These are phyloP conservation scores for Adiantum capillusveneris DNA, from an alignment of 75 land plant genomes.

Conservation along the genomic window DNA sequence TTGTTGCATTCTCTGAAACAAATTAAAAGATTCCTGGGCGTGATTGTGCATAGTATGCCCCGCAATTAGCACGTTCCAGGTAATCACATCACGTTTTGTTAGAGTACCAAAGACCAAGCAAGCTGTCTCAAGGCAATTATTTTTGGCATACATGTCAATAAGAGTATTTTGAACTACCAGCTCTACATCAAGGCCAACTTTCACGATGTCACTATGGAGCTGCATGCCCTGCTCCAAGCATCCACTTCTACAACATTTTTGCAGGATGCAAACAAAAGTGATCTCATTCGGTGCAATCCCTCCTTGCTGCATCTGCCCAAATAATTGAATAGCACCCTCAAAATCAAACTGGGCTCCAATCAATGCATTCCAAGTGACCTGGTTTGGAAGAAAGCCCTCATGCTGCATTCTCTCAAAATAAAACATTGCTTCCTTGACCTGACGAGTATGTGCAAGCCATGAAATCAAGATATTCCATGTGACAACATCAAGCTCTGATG, in stretches of 20 bases:
- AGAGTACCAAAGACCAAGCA: conserved; percentile 16
- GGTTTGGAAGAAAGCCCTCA: conserved; percentile 16
- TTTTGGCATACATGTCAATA: conserved; percentile 40
- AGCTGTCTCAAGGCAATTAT: conserved; percentile 31
- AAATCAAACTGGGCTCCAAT: conserved; percentile 23
- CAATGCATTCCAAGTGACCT: conserved; percentile 29
- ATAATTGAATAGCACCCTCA: conserved; percentile 18
- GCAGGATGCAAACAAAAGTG: conserved; percentile 6
- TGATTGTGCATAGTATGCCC: conserved; percentile 17
- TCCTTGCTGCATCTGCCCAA: conserved; percentile 12
- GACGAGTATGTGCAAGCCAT: conserved; percentile 22
- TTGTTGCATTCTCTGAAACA: conserved; percentile 23
- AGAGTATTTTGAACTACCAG: conserved; percentile 30
- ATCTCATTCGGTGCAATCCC: conserved; percentile 6
- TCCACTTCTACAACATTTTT: conserved; percentile 4
- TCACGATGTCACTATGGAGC: conserved; percentile 32
- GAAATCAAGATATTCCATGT: conserved; percentile 32
- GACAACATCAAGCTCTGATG: conserved; percentile 20
- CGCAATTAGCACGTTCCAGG: conserved; percentile 32
- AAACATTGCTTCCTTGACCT: conserved; percentile 15
- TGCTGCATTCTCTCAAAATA: conserved; percentile 18
- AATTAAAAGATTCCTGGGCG: conserved; percentile 16
- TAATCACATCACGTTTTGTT: conserved; percentile 15
- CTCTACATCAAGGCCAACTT: conserved; percentile 18
- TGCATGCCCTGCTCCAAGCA: conserved; percentile 10